Evolutionary conservation across 140 eudicot genomes (phyloP).

Genomic region (Ambrosia hybrid): DNA sequence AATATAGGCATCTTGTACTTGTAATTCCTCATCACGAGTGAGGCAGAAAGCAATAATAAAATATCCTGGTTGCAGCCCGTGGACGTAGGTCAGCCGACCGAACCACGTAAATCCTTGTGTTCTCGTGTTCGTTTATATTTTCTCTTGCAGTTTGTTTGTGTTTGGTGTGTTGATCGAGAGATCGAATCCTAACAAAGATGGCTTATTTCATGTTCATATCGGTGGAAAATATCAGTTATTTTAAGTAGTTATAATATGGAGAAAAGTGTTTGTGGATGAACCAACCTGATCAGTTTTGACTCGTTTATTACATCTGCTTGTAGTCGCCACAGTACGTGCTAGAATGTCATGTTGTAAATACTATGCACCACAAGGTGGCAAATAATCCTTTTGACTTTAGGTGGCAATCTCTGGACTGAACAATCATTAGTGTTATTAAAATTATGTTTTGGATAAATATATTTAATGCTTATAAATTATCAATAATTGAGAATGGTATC

Average conservation of each 20-base stretch:
- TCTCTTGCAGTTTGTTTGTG: no score
- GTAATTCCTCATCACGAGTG: no score
- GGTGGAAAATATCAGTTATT: no score
- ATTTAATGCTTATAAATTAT: neutral
- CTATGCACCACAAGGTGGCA: neutral
- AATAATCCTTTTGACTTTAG: neutral
- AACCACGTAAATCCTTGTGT: no score
- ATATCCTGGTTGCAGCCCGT: no score
- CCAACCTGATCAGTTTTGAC: neutral
- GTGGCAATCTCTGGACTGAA: neutral
- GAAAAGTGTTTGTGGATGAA: neutral
- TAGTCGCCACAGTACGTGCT: neutral
- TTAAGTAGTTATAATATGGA: neutral
- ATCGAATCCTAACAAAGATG: no score
- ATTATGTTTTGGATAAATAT: neutral
- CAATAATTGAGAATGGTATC: slow-evolving; percentile 4
- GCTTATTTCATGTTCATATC: neutral
- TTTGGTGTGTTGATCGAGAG: no score
- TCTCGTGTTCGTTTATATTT: no score
- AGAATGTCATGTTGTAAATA: neutral
- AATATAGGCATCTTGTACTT: no score
- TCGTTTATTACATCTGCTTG: neutral
- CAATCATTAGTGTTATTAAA: neutral
- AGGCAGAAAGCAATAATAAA: no score
- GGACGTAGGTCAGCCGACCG: no score